Conservation (phyloP, 192 early-diverging fungal genomes). For the Mycoemilia scoparia region DNA sequence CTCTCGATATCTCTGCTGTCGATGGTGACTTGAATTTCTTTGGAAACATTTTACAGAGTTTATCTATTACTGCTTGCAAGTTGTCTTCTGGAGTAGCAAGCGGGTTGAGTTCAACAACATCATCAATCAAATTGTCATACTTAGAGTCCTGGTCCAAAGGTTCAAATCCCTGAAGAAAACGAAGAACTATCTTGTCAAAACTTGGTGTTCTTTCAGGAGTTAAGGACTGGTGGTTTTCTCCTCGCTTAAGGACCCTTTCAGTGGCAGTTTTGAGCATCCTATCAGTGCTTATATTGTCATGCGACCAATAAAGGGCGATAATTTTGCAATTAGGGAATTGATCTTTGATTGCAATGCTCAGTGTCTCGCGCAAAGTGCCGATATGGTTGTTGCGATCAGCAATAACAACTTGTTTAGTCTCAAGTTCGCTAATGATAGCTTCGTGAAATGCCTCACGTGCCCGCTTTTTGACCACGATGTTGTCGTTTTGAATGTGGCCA, state of each 20-base stretch:
- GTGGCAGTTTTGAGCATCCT: conserved; percentile 32
- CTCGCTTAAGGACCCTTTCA: conserved; percentile 40
- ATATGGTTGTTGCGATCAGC: conserved; percentile 69
- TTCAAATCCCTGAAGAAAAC: conserved; percentile 31
- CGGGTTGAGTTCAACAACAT: conserved; percentile 38
- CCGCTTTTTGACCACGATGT: conserved; percentile 41
- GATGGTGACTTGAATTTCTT: conserved; percentile 15
- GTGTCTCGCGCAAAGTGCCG: conserved; percentile 24
- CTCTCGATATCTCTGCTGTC: conserved; percentile 30
- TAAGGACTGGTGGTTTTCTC: conserved; percentile 65
- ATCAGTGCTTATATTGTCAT: conserved; percentile 24
- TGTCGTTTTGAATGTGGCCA: conserved; percentile 72
- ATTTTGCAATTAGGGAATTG: conserved; percentile 42
- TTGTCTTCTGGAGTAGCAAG: conserved; percentile 27
- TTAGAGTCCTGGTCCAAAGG: conserved; percentile 32
- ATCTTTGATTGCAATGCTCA: conserved; percentile 30
- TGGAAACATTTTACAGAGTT: conserved; percentile 20
- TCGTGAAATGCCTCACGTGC: conserved; percentile 32
- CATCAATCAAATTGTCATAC: conserved; percentile 32
- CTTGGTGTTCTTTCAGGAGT: conserved; percentile 43
- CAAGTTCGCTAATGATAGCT: conserved; percentile 34
- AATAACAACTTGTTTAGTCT: conserved; percentile 41
- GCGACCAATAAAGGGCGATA: conserved; percentile 57
- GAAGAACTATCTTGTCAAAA: conserved; percentile 35
- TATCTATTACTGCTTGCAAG: conserved; percentile 29